Conservation (phyloP, 176 grass and related monocot genomes). For the Dactylis glomerata region DNA sequence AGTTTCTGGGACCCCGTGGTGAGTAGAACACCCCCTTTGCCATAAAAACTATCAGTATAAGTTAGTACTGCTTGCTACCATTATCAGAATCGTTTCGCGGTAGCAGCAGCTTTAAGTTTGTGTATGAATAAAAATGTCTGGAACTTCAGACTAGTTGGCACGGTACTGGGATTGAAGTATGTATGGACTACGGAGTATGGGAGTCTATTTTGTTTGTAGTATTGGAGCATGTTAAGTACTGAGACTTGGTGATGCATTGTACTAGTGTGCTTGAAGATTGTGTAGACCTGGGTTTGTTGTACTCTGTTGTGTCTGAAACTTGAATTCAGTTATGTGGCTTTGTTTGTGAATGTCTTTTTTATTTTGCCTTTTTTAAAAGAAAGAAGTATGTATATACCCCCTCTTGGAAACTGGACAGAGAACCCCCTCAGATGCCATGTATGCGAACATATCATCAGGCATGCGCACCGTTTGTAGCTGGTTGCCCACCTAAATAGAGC, state of each 20-base stretch:
- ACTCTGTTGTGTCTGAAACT: not conserved
- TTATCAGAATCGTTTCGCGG: not conserved
- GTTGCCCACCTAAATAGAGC: too few relatives aligned
- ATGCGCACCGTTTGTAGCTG: too few relatives aligned
- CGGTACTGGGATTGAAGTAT: not conserved
- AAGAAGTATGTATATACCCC: too few relatives aligned
- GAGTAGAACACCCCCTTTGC: constrained; percentile 17
- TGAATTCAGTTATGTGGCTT: not conserved
- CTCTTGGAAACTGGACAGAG: too few relatives aligned
- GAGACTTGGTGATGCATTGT: not conserved
- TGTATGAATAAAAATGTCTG: constrained; percentile 31
- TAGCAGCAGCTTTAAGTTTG: constrained; percentile 8
- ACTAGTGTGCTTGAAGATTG: not conserved
- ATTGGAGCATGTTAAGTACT: not conserved
- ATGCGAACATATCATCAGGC: too few relatives aligned
- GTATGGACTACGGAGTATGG: not conserved
- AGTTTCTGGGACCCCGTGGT: constrained; percentile 29
- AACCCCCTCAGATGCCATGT: too few relatives aligned
- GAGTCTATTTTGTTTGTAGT: not conserved
- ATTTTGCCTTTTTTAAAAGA: too few relatives aligned
- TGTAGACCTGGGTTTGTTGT: not conserved
- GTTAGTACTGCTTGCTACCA: not conserved
- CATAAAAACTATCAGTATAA: not conserved
- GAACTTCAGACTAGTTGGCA: not conserved
- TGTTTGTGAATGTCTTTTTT: not conserved